A percentile compares a stretch with the other conserved stretches of the same genome.
phyloP scores from a whole-genome alignment of 1,284 basidiomycete species.

The Cryptococcus hybrid region DNA sequence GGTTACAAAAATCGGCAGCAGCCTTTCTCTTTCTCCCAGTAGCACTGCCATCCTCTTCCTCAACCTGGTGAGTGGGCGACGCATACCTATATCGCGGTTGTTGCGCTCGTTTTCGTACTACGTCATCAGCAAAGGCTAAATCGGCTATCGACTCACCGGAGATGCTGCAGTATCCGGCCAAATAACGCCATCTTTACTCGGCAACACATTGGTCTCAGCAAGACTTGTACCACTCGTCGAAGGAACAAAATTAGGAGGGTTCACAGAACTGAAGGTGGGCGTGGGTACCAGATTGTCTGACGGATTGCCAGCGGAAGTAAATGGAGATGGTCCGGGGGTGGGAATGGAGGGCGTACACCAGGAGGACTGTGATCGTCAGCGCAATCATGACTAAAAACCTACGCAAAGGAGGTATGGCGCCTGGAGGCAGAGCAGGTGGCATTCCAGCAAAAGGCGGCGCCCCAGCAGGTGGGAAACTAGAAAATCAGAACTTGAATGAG shows the following conservation, averaged over 20 bases:
- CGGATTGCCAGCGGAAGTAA: slow-evolving; percentile 25
- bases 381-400: slow-evolving; percentile 7
- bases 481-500: too few species aligned
- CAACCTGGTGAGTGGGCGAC: slow-evolving; percentile 32
- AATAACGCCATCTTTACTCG: slow-evolving; percentile 48
- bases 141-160: slow-evolving; percentile 28
- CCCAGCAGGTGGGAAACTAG: slow-evolving; percentile 12
- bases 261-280: too few species aligned
- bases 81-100: slow-evolving; percentile 68
- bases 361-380: slow-evolving; percentile 23
- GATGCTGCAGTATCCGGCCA: slow-evolving; percentile 48
- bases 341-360: slow-evolving; percentile 36
- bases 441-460: slow-evolving; percentile 18
- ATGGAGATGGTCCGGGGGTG: slow-evolving; percentile 32
- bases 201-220: slow-evolving; percentile 20
- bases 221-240: not conserved
- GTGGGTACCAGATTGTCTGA: slow-evolving; percentile 6
- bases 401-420: slow-evolving; percentile 30
- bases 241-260: slow-evolving; percentile 16
- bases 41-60: slow-evolving; percentile 19
- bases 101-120: slow-evolving; percentile 66
- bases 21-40: slow-evolving; percentile 46
- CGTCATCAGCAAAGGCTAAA: not conserved
- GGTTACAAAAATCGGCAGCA: slow-evolving; percentile 50
- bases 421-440: slow-evolving; percentile 42